These are phyloP conservation scores for Schizophyllum amplum DNA, from an alignment of 1,284 basidiomycete genomes.

Conservation along the genomic window DNA sequence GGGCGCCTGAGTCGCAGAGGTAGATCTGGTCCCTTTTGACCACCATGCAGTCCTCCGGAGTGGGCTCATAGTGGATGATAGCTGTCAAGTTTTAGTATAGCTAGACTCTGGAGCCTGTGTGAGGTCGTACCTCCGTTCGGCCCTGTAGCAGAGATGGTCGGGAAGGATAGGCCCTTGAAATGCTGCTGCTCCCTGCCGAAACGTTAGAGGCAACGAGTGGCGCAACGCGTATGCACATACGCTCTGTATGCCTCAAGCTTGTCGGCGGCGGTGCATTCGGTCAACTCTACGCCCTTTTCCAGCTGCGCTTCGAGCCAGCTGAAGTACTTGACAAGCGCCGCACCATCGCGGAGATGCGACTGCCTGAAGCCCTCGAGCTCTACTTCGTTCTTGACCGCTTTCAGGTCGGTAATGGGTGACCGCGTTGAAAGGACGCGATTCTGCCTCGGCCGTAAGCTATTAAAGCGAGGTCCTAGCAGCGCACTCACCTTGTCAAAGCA, in stretches of 20 bases:
- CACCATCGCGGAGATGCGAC: conserved; percentile 86
- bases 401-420: conserved; percentile 77
- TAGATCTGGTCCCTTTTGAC: conserved; percentile 84
- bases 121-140: conserved; percentile 68
- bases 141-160: conserved; percentile 88
- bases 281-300: conserved; percentile 52
- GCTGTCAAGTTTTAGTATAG: conserved; percentile 33
- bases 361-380: conserved; percentile 90
- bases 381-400: conserved; percentile 82
- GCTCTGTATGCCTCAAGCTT: conserved; percentile 75
- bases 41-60: conserved; percentile 63
- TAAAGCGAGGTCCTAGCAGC: conserved; percentile 10
- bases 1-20: conserved; percentile 91
- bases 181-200: conserved; percentile 53
- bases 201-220: no score
- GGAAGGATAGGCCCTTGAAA: conserved; percentile 87
- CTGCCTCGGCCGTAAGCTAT: background rate
- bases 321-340: conserved; percentile 83
- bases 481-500: conserved; percentile 57
- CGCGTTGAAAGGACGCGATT: conserved; percentile 29
- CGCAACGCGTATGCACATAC: no score
- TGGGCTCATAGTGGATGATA: conserved; percentile 91
- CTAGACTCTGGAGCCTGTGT: conserved; percentile 1
- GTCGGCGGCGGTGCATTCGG: conserved; percentile 78
- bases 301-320: conserved; percentile 91